Conservation (phyloP, 805 yeast species). For the Phaffomyces opuntiae region DNA sequence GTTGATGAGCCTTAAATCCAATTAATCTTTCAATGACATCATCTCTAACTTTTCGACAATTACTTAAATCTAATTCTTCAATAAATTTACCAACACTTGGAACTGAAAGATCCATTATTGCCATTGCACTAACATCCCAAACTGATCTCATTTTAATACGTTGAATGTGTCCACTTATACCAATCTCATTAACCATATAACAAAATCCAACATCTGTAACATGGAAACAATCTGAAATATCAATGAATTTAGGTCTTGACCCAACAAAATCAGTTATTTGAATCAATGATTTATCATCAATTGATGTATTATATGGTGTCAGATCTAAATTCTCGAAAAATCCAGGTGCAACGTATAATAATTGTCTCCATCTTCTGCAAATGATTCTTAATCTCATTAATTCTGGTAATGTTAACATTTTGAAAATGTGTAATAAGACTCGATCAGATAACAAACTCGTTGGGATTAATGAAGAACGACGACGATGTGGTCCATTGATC, state of each 20-base stretch:
- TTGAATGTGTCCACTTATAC: constrained; percentile 53
- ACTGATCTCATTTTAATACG: constrained; percentile 56
- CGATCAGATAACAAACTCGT: constrained; percentile 59
- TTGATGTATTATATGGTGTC: constrained; percentile 52
- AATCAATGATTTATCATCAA: constrained; percentile 50
- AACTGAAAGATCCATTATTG: constrained; percentile 69
- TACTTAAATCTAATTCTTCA: constrained; percentile 57
- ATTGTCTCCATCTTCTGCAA: constrained; percentile 62
- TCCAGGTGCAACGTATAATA: constrained; percentile 49
- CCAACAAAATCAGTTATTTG: constrained; percentile 66
- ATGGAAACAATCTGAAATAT: constrained; percentile 70
- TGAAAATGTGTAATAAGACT: constrained; percentile 46
- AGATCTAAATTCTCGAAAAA: constrained; percentile 49
- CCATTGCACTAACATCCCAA: constrained; percentile 78
- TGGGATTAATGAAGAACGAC: constrained; percentile 52
- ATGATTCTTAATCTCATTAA: constrained; percentile 53
- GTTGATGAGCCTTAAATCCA: constrained; percentile 38
- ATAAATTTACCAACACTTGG: constrained; percentile 55
- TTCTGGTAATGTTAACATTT: constrained; percentile 46
- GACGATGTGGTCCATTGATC: constrained; percentile 30
- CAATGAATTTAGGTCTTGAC: constrained; percentile 51
- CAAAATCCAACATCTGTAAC: constrained; percentile 71
- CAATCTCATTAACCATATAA: constrained; percentile 63
- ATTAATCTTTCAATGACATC: constrained; percentile 63
- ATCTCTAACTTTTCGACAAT: constrained; percentile 69